Conservation (phyloP, 495 filamentous ascomycete genomes). For the Elaphomyces granulatus region DNA sequence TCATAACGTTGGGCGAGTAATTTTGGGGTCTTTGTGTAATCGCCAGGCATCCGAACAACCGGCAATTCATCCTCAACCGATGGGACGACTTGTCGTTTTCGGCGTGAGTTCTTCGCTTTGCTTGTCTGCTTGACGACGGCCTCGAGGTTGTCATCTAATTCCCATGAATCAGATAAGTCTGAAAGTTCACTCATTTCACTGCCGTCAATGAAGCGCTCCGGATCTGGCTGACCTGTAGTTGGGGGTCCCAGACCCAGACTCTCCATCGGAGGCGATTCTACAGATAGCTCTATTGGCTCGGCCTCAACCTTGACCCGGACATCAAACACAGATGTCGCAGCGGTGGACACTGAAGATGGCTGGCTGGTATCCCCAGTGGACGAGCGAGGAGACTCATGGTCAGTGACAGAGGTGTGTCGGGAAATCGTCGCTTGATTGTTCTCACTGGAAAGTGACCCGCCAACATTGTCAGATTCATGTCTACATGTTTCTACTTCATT, state of each 20-base stretch:
- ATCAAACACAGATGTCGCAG: slow-evolving; percentile 26
- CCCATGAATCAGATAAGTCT: slow-evolving; percentile 13
- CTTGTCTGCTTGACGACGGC: slow-evolving; percentile 10
- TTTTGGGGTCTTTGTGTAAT: slow-evolving; percentile 60
- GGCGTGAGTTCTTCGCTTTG: slow-evolving; percentile 8
- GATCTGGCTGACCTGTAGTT: slow-evolving; percentile 7
- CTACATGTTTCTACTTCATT: slow-evolving; percentile 6
- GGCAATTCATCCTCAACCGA: slow-evolving; percentile 31
- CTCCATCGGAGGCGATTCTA: background rate
- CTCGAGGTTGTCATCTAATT: slow-evolving; percentile 15
- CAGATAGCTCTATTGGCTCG: slow-evolving; percentile 7
- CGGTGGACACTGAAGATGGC: slow-evolving; percentile 24
- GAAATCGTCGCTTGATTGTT: slow-evolving; percentile 3
- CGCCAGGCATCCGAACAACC: slow-evolving; percentile 46
- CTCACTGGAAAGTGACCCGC: slow-evolving; percentile 9
- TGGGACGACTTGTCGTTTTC: slow-evolving; percentile 21
- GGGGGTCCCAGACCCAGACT: slow-evolving; percentile 1
- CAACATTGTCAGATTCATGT: slow-evolving; percentile 5
- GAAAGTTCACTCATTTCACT: slow-evolving; percentile 8
- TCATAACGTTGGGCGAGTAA: slow-evolving; percentile 59
- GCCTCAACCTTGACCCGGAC: slow-evolving; percentile 14
- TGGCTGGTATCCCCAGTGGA: slow-evolving; percentile 22
- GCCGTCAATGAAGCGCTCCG: slow-evolving; percentile 2
- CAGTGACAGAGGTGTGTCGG: slow-evolving; percentile 5
- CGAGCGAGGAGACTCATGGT: slow-evolving; percentile 21